Base-by-base conservation (phyloP, 495 filamentous ascomycete species). In the Xylaria acuta region DNA sequence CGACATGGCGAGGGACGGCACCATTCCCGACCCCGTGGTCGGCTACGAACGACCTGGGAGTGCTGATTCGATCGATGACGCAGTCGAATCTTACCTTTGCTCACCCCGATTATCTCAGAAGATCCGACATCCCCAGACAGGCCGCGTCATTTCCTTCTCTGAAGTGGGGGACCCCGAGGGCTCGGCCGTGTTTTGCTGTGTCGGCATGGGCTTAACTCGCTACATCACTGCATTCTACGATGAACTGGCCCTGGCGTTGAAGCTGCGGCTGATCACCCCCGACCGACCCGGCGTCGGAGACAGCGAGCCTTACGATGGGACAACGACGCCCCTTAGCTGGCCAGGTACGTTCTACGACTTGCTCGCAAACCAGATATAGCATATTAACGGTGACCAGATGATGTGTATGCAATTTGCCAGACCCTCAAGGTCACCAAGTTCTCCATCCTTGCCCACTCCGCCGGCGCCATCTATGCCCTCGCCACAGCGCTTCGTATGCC, bases 161-260 rank as follows among this genome's bases (percentile, higher is more conserved):
- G 97, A 99, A 82, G 96, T 99, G 25, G 96, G 96, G 27, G 94
- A 98, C 76, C 92, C 94, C 0, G 89, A 93, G 64, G 96, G 96
- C 12, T 94, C 91, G 77, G 95, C 94, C 9, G 93, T 99, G 30
- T 93, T 99, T 56, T 95, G 94, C 80, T 99, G 97, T 79, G 93
- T 99, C 12, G 96, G 96, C 38, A 99, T 99, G 96, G 96, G 96
- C 1, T 79, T 99, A 69, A 99, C 96, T 7, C 90, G 96, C 79
- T 98, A 97, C 79, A 90, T 99, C 66, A 97, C 93, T 73, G 94
- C 94, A 6, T 99, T 99, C 76, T 99, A 99, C 76, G 96, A 99
- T 80, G 95, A 99, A 78, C 86, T 99, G 71, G 96, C 97, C 20
- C 84, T 92, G 73, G 94, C 94, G 1, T 86, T 99, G 53, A 95